Percentiles rank a stretch among this genome's conserved stretches.
Evolutionary conservation across 2,329 filamentous ascomycete species (phyloP).

Genomic region (Tolypocladium ovalisporum): DNA sequence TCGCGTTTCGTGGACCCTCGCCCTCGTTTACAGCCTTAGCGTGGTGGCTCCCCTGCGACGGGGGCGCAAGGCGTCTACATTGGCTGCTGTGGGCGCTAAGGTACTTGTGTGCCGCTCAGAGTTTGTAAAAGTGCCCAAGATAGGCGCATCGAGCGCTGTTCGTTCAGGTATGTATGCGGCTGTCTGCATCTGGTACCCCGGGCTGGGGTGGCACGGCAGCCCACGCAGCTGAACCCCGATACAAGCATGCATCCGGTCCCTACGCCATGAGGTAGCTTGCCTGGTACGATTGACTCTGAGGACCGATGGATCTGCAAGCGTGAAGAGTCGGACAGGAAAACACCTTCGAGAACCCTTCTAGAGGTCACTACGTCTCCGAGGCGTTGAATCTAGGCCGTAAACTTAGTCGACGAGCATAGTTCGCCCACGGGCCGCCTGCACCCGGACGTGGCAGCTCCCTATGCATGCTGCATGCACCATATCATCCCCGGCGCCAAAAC

Average conservation of each 20-base stretch:
- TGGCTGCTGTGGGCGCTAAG: neutral
- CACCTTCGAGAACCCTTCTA: no score
- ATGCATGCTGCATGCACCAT: neutral
- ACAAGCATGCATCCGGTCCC: neutral
- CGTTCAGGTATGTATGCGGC: neutral
- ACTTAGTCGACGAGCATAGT: neutral
- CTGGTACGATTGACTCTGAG: no score
- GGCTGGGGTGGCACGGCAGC: neutral
- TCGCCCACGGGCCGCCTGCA: neutral
- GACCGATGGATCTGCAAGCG: no score
- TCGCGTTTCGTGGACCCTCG: slow-evolving; percentile 13
- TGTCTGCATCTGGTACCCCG: neutral
- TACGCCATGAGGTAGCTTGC: neutral
- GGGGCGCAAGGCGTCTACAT: neutral
- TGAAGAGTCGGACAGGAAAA: no score
- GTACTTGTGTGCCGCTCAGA: neutral
- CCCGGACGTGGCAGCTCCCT: neutral
- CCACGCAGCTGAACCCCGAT: neutral
- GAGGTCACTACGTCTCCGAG: no score
- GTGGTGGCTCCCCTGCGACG: neutral
- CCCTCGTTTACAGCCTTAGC: slow-evolving; percentile 4
- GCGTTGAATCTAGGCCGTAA: no score
- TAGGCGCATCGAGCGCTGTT: no score
- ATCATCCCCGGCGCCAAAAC: neutral
- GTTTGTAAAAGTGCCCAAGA: no score